Conservation (phyloP, 2,329 filamentous ascomycete genomes). For the Cercospora berteroae region DNA sequence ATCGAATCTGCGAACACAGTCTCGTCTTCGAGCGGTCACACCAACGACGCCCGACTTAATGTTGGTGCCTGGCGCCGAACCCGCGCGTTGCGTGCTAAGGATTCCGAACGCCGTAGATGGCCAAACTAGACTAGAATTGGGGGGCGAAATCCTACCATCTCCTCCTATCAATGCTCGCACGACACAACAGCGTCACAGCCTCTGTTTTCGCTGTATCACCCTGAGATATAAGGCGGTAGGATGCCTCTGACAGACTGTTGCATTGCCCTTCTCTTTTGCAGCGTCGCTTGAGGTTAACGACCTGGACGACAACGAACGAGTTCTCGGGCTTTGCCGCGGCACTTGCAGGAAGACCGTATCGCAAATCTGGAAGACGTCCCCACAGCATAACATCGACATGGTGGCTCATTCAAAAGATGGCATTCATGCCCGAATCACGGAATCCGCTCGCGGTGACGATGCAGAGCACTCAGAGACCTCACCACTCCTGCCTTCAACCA, state of each 20-base stretch:
- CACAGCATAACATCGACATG: not conserved
- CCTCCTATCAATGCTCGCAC: not conserved
- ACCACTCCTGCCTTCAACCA: not conserved
- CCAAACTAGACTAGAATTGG: not conserved
- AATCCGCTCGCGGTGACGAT: not conserved
- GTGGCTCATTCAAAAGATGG: not conserved
- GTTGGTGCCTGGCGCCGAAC: not conserved
- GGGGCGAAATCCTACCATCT: not conserved
- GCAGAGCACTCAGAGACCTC: not conserved
- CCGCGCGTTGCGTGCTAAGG: not conserved
- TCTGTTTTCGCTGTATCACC: not conserved
- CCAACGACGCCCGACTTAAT: not conserved
- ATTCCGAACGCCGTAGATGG: not conserved
- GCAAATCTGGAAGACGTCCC: not conserved
- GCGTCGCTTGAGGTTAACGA: not conserved
- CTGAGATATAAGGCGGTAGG: not conserved
- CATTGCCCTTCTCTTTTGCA: not conserved
- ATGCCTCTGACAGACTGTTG: not conserved
- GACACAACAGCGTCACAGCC: not conserved
- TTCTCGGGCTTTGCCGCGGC: not conserved
- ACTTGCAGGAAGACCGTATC: not conserved
- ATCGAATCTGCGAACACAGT: not conserved
- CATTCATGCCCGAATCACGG: not conserved
- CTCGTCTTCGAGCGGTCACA: not conserved
- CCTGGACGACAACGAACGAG: not conserved